Percentiles rank a stretch among this genome's conserved stretches.
Conservation (phyloP, 176 grass and related monocot genomes). For the Zea luxurians region DNA sequence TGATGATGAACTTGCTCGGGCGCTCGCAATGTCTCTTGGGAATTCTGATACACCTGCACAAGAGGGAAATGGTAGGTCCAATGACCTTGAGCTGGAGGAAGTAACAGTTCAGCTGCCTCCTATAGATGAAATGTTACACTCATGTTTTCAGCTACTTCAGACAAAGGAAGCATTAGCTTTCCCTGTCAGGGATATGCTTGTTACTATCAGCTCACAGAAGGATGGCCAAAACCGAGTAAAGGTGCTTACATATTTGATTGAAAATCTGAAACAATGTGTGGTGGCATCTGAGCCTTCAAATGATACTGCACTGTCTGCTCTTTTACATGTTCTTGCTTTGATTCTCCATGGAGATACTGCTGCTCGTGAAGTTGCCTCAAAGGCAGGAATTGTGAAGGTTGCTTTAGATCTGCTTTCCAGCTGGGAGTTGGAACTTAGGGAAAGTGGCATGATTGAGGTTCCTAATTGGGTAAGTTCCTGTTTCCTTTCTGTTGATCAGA, state of each 20-base stretch:
- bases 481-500: slow-evolving; percentile 93
- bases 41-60: slow-evolving; percentile 73
- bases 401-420: slow-evolving; percentile 72
- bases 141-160: slow-evolving; percentile 75
- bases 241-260: slow-evolving; percentile 85
- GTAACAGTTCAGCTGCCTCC: slow-evolving; percentile 76
- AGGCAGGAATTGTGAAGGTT: slow-evolving; percentile 76
- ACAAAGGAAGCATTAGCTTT: slow-evolving; percentile 85
- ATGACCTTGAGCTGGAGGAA: slow-evolving; percentile 72
- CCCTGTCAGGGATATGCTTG: slow-evolving; percentile 85
- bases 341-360: slow-evolving; percentile 88
- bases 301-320: slow-evolving; percentile 56
- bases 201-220: slow-evolving; percentile 90
- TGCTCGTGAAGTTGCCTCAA: slow-evolving; percentile 69
- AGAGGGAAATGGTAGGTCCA: slow-evolving; percentile 55
- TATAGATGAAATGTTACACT: slow-evolving; percentile 84
- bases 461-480: slow-evolving; percentile 93
- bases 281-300: slow-evolving; percentile 48
- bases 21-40: slow-evolving; percentile 92
- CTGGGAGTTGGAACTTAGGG: slow-evolving; percentile 60
- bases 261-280: slow-evolving; percentile 72
- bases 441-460: slow-evolving; percentile 51
- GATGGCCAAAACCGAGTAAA: slow-evolving; percentile 82
- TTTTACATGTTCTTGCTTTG: slow-evolving; percentile 93
- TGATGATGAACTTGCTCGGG: slow-evolving; percentile 95